Conservation (phyloP, 106 monocot genomes). For the Dendrobium catenatum region DNA sequence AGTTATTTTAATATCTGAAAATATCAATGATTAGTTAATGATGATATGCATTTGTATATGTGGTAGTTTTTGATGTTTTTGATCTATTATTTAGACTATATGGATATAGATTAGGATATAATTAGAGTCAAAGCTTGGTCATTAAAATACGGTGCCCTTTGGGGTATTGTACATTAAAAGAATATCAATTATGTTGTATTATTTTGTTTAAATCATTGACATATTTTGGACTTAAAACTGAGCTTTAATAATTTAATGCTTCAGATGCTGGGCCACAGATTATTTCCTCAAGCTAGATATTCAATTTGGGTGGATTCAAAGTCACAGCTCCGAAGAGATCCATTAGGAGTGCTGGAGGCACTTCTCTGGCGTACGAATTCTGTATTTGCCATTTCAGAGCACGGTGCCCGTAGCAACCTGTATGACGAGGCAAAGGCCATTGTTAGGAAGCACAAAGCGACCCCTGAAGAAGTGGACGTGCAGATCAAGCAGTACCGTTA, state of each 20-base stretch:
- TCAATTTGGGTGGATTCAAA: conserved; percentile 99
- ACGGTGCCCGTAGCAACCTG: conserved; percentile 78
- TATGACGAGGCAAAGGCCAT: conserved; percentile 83
- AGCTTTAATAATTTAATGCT: conserved; percentile 3
- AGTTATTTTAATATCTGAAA: neutral
- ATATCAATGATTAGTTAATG: too few relatives aligned
- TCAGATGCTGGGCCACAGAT: conserved; percentile 89
- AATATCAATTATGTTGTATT: neutral
- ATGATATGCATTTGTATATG: too few relatives aligned
- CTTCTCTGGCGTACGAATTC: conserved; percentile 86
- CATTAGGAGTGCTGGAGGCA: conserved; percentile 83
- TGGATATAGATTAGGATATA: too few relatives aligned
- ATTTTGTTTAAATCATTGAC: neutral
- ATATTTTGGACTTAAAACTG: neutral
- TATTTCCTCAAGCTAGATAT: conserved; percentile 80
- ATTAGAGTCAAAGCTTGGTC: too few relatives aligned
- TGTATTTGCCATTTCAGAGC: conserved; percentile 80
- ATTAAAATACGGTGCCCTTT: neutral
- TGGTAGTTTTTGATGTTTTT: too few relatives aligned
- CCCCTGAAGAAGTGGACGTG: conserved; percentile 75
- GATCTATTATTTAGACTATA: too few relatives aligned
- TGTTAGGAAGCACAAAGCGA: conserved; percentile 84
- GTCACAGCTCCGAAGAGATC: conserved; percentile 86
- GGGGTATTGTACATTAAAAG: neutral
- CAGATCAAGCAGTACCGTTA: conserved; percentile 61